A percentile compares a stretch with the other conserved stretches of the same genome.
phyloP scores from a whole-genome alignment of 2,329 filamentous ascomycete genomes.

The Neopestalotiopsis rosae region DNA sequence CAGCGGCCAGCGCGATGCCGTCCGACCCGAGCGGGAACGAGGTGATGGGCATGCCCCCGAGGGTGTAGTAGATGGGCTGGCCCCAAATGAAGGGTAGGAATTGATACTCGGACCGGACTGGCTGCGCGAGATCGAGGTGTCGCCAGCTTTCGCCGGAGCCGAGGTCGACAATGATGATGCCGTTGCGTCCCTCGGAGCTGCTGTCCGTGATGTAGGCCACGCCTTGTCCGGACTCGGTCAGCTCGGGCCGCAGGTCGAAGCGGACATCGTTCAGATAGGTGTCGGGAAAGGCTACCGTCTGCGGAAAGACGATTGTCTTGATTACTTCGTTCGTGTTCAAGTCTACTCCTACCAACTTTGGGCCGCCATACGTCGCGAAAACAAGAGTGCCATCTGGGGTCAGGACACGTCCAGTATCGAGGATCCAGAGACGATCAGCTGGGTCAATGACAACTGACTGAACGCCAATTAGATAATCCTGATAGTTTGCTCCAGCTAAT shows the following conservation, averaged over 20 bases:
- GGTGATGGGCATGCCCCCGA: slow-evolving; percentile 38
- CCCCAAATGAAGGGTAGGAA: slow-evolving; percentile 56
- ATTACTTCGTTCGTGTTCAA: slow-evolving; percentile 50
- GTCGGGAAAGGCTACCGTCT: slow-evolving; percentile 48
- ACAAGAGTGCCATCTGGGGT: slow-evolving; percentile 50
- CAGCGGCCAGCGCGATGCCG: slow-evolving; percentile 54
- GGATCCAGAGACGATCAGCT: slow-evolving; percentile 55
- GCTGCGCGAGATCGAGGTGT: slow-evolving; percentile 47
- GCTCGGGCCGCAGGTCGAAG: slow-evolving; percentile 51
- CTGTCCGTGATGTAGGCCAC: slow-evolving; percentile 60
- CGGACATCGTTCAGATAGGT: slow-evolving; percentile 60
- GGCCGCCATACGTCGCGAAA: slow-evolving; percentile 49
- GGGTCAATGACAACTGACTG: slow-evolving; percentile 58
- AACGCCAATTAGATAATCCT: slow-evolving; percentile 54
- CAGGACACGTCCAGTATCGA: slow-evolving; percentile 50
- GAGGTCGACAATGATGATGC: slow-evolving; percentile 55
- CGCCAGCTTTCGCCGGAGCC: slow-evolving; percentile 54
- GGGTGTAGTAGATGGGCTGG: slow-evolving; percentile 47
- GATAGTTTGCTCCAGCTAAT: slow-evolving; percentile 47
- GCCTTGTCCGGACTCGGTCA: slow-evolving; percentile 48
- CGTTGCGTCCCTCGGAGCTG: slow-evolving; percentile 52
- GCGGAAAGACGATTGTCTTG: slow-evolving; percentile 45
- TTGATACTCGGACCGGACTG: slow-evolving; percentile 47
- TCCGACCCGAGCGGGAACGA: slow-evolving; percentile 52
- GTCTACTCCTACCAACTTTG: slow-evolving; percentile 55